Evolutionary conservation across 768 basidiomycete genomes (phyloP).

Genomic region (Pholiota microspora): DNA sequence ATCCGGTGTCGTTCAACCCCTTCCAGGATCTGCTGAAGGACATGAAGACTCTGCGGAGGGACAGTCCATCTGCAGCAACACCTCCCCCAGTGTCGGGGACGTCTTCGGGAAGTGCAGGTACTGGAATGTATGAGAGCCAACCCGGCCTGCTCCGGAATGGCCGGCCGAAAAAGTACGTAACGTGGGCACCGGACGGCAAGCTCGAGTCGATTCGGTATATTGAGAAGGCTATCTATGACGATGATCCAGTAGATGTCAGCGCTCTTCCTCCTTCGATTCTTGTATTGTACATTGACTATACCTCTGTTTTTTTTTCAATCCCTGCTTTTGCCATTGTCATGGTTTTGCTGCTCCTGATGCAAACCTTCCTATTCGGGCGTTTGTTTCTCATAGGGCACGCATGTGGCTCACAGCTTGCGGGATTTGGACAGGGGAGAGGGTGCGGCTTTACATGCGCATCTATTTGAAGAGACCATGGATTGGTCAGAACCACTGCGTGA

Average conservation of each 20-base stretch:
- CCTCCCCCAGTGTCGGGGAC: constrained; percentile 62
- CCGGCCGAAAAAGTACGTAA: constrained; percentile 75
- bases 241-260: constrained; percentile 86
- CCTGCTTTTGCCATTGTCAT: constrained; percentile 25
- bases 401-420: constrained; percentile 69
- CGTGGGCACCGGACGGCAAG: constrained; percentile 72
- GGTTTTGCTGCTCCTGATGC: background rate
- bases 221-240: constrained; percentile 86
- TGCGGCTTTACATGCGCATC: constrained; percentile 75
- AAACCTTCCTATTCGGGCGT: constrained; percentile 13
- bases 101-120: constrained; percentile 26
- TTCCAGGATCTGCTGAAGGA: constrained; percentile 82
- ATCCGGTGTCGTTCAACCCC: constrained; percentile 75
- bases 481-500: constrained; percentile 83
- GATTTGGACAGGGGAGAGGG: constrained; percentile 89
- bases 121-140: constrained; percentile 22
- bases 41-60: constrained; percentile 55
- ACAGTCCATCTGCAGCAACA: constrained; percentile 60
- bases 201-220: constrained; percentile 78
- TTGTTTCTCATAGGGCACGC: constrained; percentile 61
- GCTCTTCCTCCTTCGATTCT: constrained; percentile 32
- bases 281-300: constrained; percentile 55
- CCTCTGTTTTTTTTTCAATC: constrained; percentile 26
- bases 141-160: constrained; percentile 36
- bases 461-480: constrained; percentile 86